Base-by-base conservation (phyloP, 1,284 basidiomycete species). In the Rhodotorula mucilaginosa region DNA sequence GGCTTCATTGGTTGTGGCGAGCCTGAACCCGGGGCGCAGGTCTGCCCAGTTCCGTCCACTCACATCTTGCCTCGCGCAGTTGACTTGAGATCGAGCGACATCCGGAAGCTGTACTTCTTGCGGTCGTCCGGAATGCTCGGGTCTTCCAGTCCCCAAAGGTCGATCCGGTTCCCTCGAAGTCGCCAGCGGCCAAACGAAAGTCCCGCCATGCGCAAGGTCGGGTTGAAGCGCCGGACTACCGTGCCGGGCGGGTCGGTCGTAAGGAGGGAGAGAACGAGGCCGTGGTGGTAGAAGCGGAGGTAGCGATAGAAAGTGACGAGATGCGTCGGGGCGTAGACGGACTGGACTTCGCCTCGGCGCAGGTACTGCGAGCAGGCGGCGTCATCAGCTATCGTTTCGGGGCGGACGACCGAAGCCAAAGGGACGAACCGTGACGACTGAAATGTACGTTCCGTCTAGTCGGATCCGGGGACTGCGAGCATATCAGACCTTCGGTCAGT, bases 251-350 rank as follows among this genome's bases (percentile, higher is more conserved):
- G 67, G 29, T 78, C 76, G 65, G 72, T 73, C 16, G 76, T 75
- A 2, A 78, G 68, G 18, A 78, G 67, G 3, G 78, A 77, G 54
- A 79, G 65, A 51, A 74, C 77, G 54, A 75, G 71, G 15, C 78
- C 78, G 59, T 73, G 58, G 61, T 72, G 67, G 58, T 75, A 75
- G 67, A 75, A 75, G 1, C 61, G 61, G 15, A 70, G 61, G 56
- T 76, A 79, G 39, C 78, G 73, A 56, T 77, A 79, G 64, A 77
- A 79, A 47, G 76, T 77, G 49, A 79, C 72, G 7, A 78, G 63
- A 47, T 77, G 77, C 3, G 75, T 77, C 6, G 77, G 77, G 0
- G 74, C 73, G 60, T 76, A 76, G 10, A 69, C 56, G 29, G 70
- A 63, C 3, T 70, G 67, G n/a, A 67, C 60, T n/a, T 74, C 76